A percentile compares a stretch with the other conserved stretches of the same genome.
Conservation (phyloP, 768 basidiomycete genomes). For the Leccinum variicolor region DNA sequence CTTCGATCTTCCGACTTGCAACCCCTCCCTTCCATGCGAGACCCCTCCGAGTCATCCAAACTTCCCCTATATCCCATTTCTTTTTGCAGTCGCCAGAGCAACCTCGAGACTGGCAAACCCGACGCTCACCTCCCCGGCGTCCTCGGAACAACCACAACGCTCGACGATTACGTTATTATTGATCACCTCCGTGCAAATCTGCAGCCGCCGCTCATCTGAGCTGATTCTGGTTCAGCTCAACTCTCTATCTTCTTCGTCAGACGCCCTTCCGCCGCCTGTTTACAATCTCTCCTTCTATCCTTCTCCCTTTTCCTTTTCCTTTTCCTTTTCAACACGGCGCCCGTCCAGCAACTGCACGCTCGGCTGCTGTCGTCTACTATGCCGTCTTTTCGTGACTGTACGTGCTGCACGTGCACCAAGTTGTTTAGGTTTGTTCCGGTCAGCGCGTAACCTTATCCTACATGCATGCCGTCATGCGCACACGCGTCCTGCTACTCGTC, state of each 20-base stretch:
- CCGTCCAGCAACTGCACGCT: neutral
- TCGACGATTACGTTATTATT: neutral
- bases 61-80: neutral
- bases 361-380: neutral
- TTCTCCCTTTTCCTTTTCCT: neutral
- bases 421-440: neutral
- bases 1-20: neutral
- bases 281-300: neutral
- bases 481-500: neutral
- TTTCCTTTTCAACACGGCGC: neutral
- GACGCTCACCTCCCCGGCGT: neutral
- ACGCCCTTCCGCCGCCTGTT: neutral
- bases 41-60: neutral
- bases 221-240: neutral
- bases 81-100: no score
- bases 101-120: no score
- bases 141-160: neutral
- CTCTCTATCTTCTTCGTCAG: neutral
- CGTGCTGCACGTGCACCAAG: neutral
- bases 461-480: conserved; percentile 4
- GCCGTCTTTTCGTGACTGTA: neutral
- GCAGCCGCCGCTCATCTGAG: neutral
- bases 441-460: neutral
- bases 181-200: neutral
- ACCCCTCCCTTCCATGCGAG: neutral